phyloP scores from a whole-genome alignment of 1,284 basidiomycete species.

The Schizopora paradoxa region DNA sequence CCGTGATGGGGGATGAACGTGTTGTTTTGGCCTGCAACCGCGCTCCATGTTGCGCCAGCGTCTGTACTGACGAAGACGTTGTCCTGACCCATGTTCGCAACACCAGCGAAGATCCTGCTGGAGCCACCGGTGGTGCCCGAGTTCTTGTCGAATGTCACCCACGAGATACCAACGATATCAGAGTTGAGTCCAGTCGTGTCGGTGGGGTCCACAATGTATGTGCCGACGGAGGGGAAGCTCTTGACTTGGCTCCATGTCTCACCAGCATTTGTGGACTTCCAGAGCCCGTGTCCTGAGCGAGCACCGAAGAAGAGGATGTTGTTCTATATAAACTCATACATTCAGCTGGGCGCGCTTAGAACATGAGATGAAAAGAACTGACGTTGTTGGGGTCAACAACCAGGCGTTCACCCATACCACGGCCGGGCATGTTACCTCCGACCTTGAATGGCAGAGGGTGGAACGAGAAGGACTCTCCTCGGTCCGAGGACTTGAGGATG shows the following conservation, averaged over 20 bases:
- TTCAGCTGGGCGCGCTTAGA: constrained; percentile 18
- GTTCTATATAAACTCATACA: constrained; percentile 21
- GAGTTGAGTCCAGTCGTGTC: constrained; percentile 18
- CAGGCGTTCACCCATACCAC: constrained; percentile 20
- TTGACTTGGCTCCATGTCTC: constrained; percentile 17
- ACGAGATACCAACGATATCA: constrained; percentile 21
- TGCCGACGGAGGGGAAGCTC: constrained; percentile 17
- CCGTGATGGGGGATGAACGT: constrained; percentile 24
- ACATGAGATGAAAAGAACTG: background rate
- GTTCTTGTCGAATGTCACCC: constrained; percentile 22
- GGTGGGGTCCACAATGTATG: constrained; percentile 12
- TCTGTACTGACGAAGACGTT: constrained; percentile 22
- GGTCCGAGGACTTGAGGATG: constrained; percentile 19
- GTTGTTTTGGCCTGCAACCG: constrained; percentile 23
- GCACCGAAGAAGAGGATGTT: constrained; percentile 24
- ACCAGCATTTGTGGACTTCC: constrained; percentile 22
- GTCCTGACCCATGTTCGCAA: constrained; percentile 20
- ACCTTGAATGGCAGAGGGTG: constrained; percentile 22
- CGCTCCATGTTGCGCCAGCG: constrained; percentile 22
- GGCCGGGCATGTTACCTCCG: constrained; percentile 28
- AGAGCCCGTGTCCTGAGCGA: constrained; percentile 24
- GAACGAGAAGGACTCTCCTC: constrained; percentile 20
- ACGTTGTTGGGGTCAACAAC: constrained; percentile 16
- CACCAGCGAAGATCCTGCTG: constrained; percentile 25
- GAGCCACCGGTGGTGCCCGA: constrained; percentile 19